Conservation (phyloP, 768 basidiomycete genomes). For the Boletales sp. region DNA sequence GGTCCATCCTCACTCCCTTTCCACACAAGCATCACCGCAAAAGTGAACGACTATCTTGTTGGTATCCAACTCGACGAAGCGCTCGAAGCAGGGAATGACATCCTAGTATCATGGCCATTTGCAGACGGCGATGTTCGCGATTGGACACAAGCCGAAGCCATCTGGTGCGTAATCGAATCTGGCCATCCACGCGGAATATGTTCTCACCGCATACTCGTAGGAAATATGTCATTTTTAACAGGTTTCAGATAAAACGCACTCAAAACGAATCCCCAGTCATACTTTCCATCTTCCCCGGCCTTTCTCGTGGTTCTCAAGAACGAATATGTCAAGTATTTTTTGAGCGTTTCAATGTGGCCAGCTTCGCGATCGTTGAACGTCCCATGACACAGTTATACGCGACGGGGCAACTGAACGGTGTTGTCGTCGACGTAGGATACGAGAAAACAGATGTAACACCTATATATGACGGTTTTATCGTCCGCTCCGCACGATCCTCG, state of each 20-base stretch:
- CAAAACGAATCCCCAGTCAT: slow-evolving; percentile 89
- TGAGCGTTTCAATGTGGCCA: slow-evolving; percentile 88
- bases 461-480: slow-evolving; percentile 68
- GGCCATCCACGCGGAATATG: not conserved
- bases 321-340: slow-evolving; percentile 82
- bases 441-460: slow-evolving; percentile 75
- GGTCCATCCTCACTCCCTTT: slow-evolving; percentile 48
- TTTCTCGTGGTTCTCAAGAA: slow-evolving; percentile 67
- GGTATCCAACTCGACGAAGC: slow-evolving; percentile 80
- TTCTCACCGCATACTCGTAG: slow-evolving; percentile 37
- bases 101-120: slow-evolving; percentile 81
- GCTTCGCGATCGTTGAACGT: slow-evolving; percentile 75
- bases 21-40: slow-evolving; percentile 39
- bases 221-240: slow-evolving; percentile 80
- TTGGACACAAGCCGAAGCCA: slow-evolving; percentile 83
- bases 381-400: slow-evolving; percentile 84
- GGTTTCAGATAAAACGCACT: slow-evolving; percentile 69
- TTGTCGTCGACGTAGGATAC: slow-evolving; percentile 80
- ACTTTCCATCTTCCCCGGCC: slow-evolving; percentile 62
- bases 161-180: slow-evolving; percentile 58
- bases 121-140: slow-evolving; percentile 67
- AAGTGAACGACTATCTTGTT: slow-evolving; percentile 79
- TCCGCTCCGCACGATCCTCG: slow-evolving; percentile 51
- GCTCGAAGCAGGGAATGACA: slow-evolving; percentile 65
- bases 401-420: slow-evolving; percentile 62